These are phyloP conservation scores for Salix purpurea DNA, from an alignment of 345 rosid species.

Conservation along the genomic window DNA sequence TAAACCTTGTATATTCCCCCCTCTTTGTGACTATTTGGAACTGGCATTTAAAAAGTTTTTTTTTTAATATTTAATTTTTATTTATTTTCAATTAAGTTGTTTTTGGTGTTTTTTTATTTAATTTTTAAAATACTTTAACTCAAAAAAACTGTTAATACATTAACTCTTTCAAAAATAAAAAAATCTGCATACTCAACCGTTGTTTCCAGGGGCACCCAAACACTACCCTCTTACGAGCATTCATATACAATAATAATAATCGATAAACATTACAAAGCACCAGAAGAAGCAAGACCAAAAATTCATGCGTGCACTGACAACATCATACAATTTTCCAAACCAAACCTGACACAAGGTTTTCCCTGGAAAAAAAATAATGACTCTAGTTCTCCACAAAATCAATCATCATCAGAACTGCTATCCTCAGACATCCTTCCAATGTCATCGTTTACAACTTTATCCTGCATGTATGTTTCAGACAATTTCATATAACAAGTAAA, in stretches of 20 bases:
- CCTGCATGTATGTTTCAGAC: constrained; percentile 38
- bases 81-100: no score
- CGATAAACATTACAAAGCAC: no score
- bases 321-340: background rate
- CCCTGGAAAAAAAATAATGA: background rate
- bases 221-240: background rate
- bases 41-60: no score
- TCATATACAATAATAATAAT: background rate
- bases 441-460: constrained; percentile 38
- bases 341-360: background rate
- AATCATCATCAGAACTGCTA: constrained; percentile 56
- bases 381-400: constrained; percentile 6
- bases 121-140: no score
- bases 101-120: no score
- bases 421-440: constrained; percentile 46
- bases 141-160: no score
- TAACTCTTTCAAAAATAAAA: no score
- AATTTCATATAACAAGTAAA: background rate
- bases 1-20: no score
- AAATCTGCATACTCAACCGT: no score
- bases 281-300: background rate
- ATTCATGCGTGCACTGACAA: background rate
- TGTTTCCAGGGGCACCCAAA: no score
- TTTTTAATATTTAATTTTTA: no score
- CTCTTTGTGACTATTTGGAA: no score